Evolutionary conservation across 495 filamentous ascomycete species (phyloP).

Genomic region (Podospora tetraspora): DNA sequence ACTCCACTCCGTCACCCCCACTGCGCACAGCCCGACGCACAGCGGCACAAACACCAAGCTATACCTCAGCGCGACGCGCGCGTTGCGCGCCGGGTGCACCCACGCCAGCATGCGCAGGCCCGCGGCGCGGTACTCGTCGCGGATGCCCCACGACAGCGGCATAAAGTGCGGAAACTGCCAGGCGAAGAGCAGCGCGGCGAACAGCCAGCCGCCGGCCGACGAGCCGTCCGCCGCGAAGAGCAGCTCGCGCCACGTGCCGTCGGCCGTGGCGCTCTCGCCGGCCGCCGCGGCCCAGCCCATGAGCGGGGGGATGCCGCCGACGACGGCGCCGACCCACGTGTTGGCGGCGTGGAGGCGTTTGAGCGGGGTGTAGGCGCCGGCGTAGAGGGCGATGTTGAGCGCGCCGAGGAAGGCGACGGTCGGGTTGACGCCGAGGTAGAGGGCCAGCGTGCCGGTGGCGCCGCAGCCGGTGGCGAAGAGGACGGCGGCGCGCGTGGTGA

Average conservation of each 20-base stretch:
- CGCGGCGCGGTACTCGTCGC: constrained; percentile 81
- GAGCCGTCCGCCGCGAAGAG: constrained; percentile 47
- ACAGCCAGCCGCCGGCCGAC: constrained; percentile 80
- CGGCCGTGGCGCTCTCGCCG: constrained; percentile 73
- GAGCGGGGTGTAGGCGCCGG: constrained; percentile 84
- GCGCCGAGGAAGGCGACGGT: constrained; percentile 82
- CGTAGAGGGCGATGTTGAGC: constrained; percentile 82
- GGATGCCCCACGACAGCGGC: constrained; percentile 77
- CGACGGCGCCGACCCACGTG: constrained; percentile 90
- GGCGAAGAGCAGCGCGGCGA: constrained; percentile 78
- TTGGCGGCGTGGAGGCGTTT: constrained; percentile 85
- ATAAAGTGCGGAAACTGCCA: constrained; percentile 99
- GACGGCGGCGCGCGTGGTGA: constrained; percentile 69
- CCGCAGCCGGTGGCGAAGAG: constrained; percentile 73
- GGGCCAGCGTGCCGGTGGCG: constrained; percentile 54
- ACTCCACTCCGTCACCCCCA: constrained; percentile 77
- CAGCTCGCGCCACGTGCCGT: constrained; percentile 70
- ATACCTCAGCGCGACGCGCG: constrained; percentile 81
- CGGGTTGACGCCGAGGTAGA: constrained; percentile 90
- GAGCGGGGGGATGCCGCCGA: constrained; percentile 88
- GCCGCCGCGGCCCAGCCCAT: constrained; percentile 98
- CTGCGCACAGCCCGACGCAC: constrained; percentile 74
- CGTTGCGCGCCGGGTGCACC: constrained; percentile 78
- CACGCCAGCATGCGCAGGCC: constrained; percentile 90
- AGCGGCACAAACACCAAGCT: constrained; percentile 83